phyloP scores from a whole-genome alignment of 106 monocot species.

The Gastrodia elata region DNA sequence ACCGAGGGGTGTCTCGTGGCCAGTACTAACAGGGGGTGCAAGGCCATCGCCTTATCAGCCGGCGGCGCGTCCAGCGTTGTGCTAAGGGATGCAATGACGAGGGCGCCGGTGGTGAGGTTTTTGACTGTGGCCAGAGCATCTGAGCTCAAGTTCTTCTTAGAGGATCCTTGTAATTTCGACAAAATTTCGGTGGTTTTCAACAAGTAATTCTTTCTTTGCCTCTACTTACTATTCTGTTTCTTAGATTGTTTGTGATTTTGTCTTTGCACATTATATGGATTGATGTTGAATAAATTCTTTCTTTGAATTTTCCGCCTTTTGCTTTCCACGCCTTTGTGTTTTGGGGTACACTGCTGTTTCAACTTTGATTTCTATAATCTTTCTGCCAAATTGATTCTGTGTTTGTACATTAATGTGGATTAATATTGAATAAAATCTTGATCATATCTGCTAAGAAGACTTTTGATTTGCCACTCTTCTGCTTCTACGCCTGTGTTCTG shows the following conservation, averaged over 20 bases:
- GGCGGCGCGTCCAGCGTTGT: slow-evolving; percentile 73
- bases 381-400: neutral
- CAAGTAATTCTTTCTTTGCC: slow-evolving; percentile 23
- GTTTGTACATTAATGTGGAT: neutral
- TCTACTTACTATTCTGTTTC: neutral
- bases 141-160: slow-evolving; percentile 55
- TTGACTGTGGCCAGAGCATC: slow-evolving; percentile 49
- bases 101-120: slow-evolving; percentile 67
- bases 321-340: neutral
- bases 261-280: neutral
- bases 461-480: neutral
- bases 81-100: slow-evolving; percentile 58
- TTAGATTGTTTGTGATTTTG: too few relatives aligned
- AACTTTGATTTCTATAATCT: neutral
- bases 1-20: slow-evolving; percentile 87
- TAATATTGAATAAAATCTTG: neutral
- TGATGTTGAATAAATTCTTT: neutral
- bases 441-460: neutral
- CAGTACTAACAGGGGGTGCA: slow-evolving; percentile 71
- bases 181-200: slow-evolving; percentile 54
- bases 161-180: slow-evolving; percentile 58
- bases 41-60: slow-evolving; percentile 58
- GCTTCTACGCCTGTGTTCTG: neutral
- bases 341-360: neutral
- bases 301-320: neutral